Base-by-base conservation (phyloP, 73 alveolate species). In the Blepharisma stoltei region DNA sequence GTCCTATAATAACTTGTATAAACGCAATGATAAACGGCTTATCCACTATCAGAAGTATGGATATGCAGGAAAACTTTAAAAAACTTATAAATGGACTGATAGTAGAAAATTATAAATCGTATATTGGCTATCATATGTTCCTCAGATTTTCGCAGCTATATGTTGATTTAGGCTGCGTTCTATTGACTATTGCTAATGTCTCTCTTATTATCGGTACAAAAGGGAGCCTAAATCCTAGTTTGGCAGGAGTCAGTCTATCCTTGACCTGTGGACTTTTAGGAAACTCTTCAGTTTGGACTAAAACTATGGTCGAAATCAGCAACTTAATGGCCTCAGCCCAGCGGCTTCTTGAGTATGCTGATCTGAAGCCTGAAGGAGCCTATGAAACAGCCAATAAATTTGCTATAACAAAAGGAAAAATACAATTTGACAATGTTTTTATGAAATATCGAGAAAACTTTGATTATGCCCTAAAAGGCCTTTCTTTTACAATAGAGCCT, bases 401-500 rank as follows among this genome's bases (percentile, higher is more conserved):
- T 8, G 1, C 55, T 32, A 60, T 75, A 7, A 49, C 25, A 1
- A 41, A 80, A 27, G 84, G 87, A 9, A 54, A 70, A 8, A 38
- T 80, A 0, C 14, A 71, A 45, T 80, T 80, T 73, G 77, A 80
- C 11, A 80, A 80, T 11, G 83, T 80, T 11, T 69, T 55, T 41
- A 71, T 75, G 88, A 83, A 38, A 76, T 80, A 80, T 76, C 71
- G 88, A 76, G 60, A 45, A 1, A 73, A 71, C 54, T 25, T 60
- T 7, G 70, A 18, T 20, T 6, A 6, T 45, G 91, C 76, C n/a
- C 52, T 95, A 38, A 84, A 78, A 55, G 85, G 93, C 47, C 75
- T 95, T 7, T 71, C 89, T 67, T 94, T 94, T 49, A 55, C 73
- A 11, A 84, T 94, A 23, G 70, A 90, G 23, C 83, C 89, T 46